Evolutionary conservation across 768 basidiomycete genomes (phyloP), one percentile per base, ranked within the genome.

Genomic region (Lactarius pseudohatsudake): DNA sequence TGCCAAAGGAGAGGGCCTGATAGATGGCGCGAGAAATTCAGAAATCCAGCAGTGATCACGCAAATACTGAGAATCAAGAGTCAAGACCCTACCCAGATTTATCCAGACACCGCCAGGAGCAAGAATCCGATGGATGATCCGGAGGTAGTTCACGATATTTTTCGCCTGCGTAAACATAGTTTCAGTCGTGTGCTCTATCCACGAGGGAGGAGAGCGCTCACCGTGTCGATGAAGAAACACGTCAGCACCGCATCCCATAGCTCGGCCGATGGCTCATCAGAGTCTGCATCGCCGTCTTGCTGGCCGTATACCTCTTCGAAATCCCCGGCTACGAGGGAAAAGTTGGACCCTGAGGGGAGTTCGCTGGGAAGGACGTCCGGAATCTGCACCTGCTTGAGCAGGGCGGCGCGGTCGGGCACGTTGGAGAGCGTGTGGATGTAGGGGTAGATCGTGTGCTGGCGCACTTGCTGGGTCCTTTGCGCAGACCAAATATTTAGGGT

Each of bases 171-270:
- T 26, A 22, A 16, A 34, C 8, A 22, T 32, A 61, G 57, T 47
- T 43, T 54, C 50, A 61, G 57, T 4, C 11, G 16, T 22, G 1
- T 9, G 28, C n/a, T 54, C 26, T 32, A 20, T 59, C 32, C 40
- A 18, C 18, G 20, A n/a, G 28, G 60, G 20, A 6, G 34, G 45
- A 62, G 38, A 38, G 8, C 1, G 72, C 84, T 68, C 71, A 94
- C 94, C 4, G 95, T 97, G 73, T 99, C 96, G 59, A 98, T 89
- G 80, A 98, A 98, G 82, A 98, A 98, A 74, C 94, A 98, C 1
- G 95, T 98, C 69, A 97, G 76, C 8, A 98, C 83, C 0, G 91
- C 91, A 70, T 96, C 87, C 94, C 94, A 98, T 70, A 85, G 76
- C 15, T 90, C 92, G 2, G 84, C 79, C 59, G 94, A 91, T 4